phyloP scores from a whole-genome alignment of 75 land plant genomes.

The Pseudotsuga menziesii region DNA sequence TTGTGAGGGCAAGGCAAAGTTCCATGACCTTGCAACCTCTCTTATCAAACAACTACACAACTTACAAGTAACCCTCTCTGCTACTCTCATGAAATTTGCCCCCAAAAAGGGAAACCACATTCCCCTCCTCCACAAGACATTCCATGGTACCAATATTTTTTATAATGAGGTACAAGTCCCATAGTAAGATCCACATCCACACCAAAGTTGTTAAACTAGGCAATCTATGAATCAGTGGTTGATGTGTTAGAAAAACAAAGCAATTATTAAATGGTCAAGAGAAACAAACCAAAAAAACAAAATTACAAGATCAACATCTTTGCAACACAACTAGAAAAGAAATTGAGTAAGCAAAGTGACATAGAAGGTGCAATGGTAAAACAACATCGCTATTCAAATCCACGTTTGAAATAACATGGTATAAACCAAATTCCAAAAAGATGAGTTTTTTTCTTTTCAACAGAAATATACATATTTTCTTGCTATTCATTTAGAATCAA shows the following conservation, averaged over 20 bases:
- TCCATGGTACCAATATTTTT: conserved; percentile 93
- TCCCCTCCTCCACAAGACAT: conserved; percentile 88
- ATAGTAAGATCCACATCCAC: conserved; percentile 91
- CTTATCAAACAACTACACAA: conserved; percentile 81
- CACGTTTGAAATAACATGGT: background rate
- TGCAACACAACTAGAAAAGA: background rate
- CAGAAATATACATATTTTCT: no score
- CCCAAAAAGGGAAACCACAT: conserved; percentile 79
- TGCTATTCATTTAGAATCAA: no score
- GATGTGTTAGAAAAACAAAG: no score
- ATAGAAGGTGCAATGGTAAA: background rate
- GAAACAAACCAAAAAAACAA: background rate
- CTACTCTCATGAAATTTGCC: conserved; percentile 89
- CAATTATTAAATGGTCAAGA: no score
- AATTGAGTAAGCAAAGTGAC: background rate
- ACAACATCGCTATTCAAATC: background rate
- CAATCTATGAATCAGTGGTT: conserved; percentile 44
- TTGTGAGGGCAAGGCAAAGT: conserved; percentile 89
- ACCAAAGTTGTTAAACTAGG: conserved; percentile 76
- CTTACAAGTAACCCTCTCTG: conserved; percentile 84
- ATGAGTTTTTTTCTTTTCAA: no score
- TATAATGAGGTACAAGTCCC: conserved; percentile 90
- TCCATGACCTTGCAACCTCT: conserved; percentile 95
- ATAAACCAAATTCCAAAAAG: no score
- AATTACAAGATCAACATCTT: background rate